Evolutionary conservation across 2,329 filamentous ascomycete genomes (phyloP).

Genomic region (Aspergillus neotritici): DNA sequence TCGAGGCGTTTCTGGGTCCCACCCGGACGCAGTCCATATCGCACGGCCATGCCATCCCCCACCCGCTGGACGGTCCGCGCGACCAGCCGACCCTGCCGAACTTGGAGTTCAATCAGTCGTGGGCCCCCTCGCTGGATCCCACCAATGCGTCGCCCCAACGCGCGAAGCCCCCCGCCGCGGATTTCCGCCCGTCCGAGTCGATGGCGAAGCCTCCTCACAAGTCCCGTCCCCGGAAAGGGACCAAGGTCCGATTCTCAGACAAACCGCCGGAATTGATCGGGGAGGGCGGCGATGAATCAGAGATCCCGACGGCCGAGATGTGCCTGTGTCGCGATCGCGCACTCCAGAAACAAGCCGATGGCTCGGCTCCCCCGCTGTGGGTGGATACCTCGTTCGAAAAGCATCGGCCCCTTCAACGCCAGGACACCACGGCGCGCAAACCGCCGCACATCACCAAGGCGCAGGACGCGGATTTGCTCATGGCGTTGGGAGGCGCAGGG

Average conservation of each 20-base stretch:
- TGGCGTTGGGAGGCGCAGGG: constrained; percentile 24
- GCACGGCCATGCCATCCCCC: constrained; percentile 4
- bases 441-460: constrained; percentile 29
- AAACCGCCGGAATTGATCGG: constrained; percentile 76
- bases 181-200: constrained; percentile 18
- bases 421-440: constrained; percentile 14
- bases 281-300: constrained; percentile 82
- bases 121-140: constrained; percentile 29
- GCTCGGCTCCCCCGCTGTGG: constrained; percentile 21
- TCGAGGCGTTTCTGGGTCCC: constrained; percentile 55
- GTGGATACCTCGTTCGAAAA: constrained; percentile 30
- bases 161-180: constrained; percentile 15
- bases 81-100: too few relatives aligned
- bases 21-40: constrained; percentile 40
- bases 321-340: constrained; percentile 43
- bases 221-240: constrained; percentile 55
- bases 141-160: constrained; percentile 13
- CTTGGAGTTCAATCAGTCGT: constrained; percentile 32
- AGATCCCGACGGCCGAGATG: constrained; percentile 66
- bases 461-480: constrained; percentile 36
- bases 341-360: constrained; percentile 1
- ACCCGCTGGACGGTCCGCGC: too few relatives aligned
- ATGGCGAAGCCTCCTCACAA: constrained; percentile 23
- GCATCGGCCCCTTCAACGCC: constrained; percentile 11
- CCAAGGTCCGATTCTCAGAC: constrained; percentile 69